Percentiles rank a stretch among this genome's conserved stretches.
Evolutionary conservation across 2,329 filamentous ascomycete genomes (phyloP).

Genomic region (Aspergillus sp.): DNA sequence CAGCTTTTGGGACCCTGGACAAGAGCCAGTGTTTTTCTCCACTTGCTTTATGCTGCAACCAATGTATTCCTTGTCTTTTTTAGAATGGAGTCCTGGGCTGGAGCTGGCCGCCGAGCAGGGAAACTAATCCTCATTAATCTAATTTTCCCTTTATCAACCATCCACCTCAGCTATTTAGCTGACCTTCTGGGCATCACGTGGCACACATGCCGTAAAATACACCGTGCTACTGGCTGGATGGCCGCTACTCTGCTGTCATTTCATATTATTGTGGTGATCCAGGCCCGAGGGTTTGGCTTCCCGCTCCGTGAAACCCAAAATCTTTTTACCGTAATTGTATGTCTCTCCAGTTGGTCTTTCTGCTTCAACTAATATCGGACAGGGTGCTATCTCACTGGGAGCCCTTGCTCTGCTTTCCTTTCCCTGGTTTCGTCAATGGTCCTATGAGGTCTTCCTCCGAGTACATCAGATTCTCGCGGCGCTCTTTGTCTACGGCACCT

Average conservation of each 20-base stretch:
- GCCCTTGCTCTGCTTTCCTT: slow-evolving; percentile 21
- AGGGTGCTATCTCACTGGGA: slow-evolving; percentile 17
- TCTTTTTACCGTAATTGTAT: slow-evolving; percentile 21
- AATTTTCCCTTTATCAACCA: slow-evolving; percentile 18
- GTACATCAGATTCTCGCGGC: slow-evolving; percentile 21
- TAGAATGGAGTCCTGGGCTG: slow-evolving; percentile 7
- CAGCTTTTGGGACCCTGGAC: slow-evolving; percentile 18
- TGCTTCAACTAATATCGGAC: background rate
- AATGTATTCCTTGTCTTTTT: slow-evolving; percentile 21
- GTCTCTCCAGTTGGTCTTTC: background rate
- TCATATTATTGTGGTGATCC: slow-evolving; percentile 13
- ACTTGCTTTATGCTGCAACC: slow-evolving; percentile 16
- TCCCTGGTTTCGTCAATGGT: slow-evolving; percentile 19
- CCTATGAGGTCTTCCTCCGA: slow-evolving; percentile 28
- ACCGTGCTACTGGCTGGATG: slow-evolving; percentile 23
- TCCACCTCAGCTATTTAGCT: slow-evolving; percentile 19
- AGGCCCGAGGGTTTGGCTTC: background rate
- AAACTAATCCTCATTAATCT: slow-evolving; percentile 25
- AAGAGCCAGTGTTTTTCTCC: slow-evolving; percentile 13
- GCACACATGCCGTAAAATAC: slow-evolving; percentile 15
- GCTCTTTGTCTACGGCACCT: slow-evolving; percentile 8
- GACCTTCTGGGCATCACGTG: slow-evolving; percentile 19
- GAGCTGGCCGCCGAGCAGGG: slow-evolving; percentile 18
- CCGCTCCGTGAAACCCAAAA: slow-evolving; percentile 12
- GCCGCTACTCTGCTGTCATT: slow-evolving; percentile 16